Base-by-base conservation (phyloP, 805 yeast species). In the Sungouiella thailandica region DNA sequence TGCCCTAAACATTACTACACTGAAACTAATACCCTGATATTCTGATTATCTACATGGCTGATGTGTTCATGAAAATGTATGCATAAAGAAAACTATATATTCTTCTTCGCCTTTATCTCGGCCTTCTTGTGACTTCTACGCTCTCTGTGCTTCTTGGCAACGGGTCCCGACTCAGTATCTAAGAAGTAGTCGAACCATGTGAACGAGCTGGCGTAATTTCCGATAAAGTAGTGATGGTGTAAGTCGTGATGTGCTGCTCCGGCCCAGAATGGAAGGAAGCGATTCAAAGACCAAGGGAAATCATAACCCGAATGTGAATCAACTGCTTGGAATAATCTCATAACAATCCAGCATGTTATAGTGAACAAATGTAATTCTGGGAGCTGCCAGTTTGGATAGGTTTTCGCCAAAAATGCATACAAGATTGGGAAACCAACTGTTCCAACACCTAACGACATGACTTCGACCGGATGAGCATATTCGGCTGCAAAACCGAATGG, bases 211-310 rank as follows among this genome's bases (percentile, higher is more conserved):
- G 80, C 76, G 44, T 75, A 75, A 47, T 70, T 70, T 13, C 81
- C 81, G 39, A 75, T 73, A 43, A 75, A 75, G 51, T 68, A 71
- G 46, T 74, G 81, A 43, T 75, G 81, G 44, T 75, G 81, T 39
- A 68, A 65, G 47, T 75, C 81, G 47, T 75, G 81, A 47, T 75
- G 81, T 36, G 71, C 78, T 24, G 80, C 80, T 20, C 80, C 81
- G 7, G 81, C 80, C 81, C 81, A 75, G 55, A 75, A 66, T 27
- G 81, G 81, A n/a, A 75, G 32, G 50, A 73, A 61, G 36, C 72
- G 53, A 51, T 74, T 72, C 48, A 75, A 62, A 1, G 79, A 74
- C 76, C 76, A 73, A 4, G 81, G 81, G 56, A 75, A 75, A 38
- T 75, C 80, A 48, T 75, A 75, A 25, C 81, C 81, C 2, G 78